Evolutionary conservation across 1,139 yeast species (phyloP).

Genomic region (Sugiyamaella pinicola): DNA sequence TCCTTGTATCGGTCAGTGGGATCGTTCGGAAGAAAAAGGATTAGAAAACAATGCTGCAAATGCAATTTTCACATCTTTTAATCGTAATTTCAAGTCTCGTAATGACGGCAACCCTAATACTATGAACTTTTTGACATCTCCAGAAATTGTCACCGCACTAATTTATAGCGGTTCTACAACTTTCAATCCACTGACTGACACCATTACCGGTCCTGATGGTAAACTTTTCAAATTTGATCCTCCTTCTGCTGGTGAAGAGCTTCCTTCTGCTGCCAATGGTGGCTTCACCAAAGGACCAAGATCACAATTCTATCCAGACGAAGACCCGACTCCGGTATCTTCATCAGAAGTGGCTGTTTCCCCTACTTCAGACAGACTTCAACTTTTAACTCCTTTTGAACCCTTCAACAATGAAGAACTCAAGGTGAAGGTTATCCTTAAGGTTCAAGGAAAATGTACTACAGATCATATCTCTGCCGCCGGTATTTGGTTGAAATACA

Average conservation of each 20-base stretch:
- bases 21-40: conserved; percentile 54
- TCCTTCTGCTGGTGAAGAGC: conserved; percentile 79
- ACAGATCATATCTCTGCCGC: conserved; percentile 99
- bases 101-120: conserved; percentile 97
- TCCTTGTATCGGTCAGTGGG: conserved; percentile 99
- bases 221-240: conserved; percentile 70
- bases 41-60: conserved; percentile 70
- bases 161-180: conserved; percentile 87
- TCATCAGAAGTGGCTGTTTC: conserved; percentile 70
- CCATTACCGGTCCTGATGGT: conserved; percentile 67
- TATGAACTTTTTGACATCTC: conserved; percentile 94
- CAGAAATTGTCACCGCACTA: conserved; percentile 96
- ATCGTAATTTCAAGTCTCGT: conserved; percentile 95
- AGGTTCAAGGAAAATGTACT: conserved; percentile 97
- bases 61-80: conserved; percentile 92
- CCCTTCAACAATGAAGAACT: conserved; percentile 87
- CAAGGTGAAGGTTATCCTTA: conserved; percentile 70
- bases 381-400: conserved; percentile 82
- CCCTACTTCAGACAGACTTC: conserved; percentile 78
- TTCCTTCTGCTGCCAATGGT: conserved; percentile 54
- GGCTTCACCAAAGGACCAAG: conserved; percentile 83
- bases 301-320: conserved; percentile 71
- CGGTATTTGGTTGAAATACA: conserved; percentile 98
- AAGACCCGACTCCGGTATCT: conserved; percentile 70
- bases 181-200: conserved; percentile 84